These are phyloP conservation scores for Apiosordaria backusii DNA, from an alignment of 495 filamentous ascomycete genomes.

Conservation along the genomic window DNA sequence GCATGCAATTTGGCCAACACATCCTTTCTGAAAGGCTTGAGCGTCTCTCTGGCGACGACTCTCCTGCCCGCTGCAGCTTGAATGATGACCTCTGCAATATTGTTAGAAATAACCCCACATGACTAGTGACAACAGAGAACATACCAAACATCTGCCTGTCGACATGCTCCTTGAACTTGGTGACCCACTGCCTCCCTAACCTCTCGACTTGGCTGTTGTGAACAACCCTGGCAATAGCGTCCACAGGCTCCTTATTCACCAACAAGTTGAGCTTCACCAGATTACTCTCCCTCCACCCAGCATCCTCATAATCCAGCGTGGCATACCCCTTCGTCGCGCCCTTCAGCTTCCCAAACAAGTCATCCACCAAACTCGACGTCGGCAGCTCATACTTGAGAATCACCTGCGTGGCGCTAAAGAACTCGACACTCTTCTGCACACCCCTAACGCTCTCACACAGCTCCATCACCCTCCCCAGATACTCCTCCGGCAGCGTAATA, in stretches of 20 bases:
- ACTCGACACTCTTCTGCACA: conserved; percentile 76
- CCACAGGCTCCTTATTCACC: conserved; percentile 88
- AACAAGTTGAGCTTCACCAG: conserved; percentile 89
- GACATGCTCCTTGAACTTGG: conserved; percentile 95
- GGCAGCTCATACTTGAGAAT: conserved; percentile 92
- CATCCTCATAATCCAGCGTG: conserved; percentile 91
- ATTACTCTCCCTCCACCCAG: conserved; percentile 73
- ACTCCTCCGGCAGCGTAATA: conserved; percentile 89
- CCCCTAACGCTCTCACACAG: conserved; percentile 89
- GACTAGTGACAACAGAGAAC: conserved; percentile 2
- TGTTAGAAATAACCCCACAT: background rate
- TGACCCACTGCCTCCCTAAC: conserved; percentile 81
- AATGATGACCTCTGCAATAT: conserved; percentile 71
- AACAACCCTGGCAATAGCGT: conserved; percentile 88
- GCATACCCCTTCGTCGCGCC: conserved; percentile 72
- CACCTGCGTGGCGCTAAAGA: conserved; percentile 91
- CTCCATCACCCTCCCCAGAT: conserved; percentile 89
- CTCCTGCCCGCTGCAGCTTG: conserved; percentile 82
- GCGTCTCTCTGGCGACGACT: conserved; percentile 86
- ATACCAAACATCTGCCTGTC: conserved; percentile 80
- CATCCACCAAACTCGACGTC: conserved; percentile 83
- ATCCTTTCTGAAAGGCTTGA: conserved; percentile 97
- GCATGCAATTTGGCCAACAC: conserved; percentile 91
- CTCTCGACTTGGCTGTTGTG: conserved; percentile 74
- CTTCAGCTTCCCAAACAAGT: conserved; percentile 97